Evolutionary conservation across 139 green algal species (phyloP).

Genomic region (Chlamydomonas schloesseri): DNA sequence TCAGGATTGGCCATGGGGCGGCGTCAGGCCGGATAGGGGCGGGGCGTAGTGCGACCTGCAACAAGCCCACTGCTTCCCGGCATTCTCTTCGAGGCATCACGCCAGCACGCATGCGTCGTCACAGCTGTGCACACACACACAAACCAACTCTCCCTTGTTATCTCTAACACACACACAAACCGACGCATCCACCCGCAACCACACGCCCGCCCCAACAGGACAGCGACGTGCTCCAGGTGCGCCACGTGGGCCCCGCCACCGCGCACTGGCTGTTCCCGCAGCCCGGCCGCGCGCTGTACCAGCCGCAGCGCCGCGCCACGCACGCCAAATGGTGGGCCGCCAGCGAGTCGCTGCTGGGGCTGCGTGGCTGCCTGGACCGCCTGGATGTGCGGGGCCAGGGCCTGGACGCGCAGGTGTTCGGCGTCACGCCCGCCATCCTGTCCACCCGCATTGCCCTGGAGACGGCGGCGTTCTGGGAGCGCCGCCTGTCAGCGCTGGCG

Average conservation of each 20-base stretch:
- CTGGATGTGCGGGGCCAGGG: neutral
- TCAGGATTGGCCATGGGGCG: no score
- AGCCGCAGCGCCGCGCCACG: conserved; percentile 16
- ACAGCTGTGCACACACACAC: no score
- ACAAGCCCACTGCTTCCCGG: no score
- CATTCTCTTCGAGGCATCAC: no score
- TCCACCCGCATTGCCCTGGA: neutral
- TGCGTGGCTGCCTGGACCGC: neutral
- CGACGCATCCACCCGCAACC: no score
- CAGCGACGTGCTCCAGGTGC: conserved; percentile 18
- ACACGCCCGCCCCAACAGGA: no score
- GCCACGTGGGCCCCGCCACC: neutral
- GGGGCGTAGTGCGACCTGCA: no score
- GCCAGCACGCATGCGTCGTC: no score
- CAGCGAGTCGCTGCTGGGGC: conserved; percentile 1
- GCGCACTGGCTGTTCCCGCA: conserved; percentile 19
- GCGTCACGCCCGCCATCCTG: conserved; percentile 22
- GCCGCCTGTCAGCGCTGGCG: neutral
- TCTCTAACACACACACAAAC: no score
- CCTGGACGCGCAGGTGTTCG: conserved; percentile 4
- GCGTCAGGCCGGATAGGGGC: no score
- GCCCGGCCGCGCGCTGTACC: conserved; percentile 16
- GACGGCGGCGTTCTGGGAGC: neutral
- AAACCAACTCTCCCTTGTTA: no score
- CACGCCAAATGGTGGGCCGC: conserved; percentile 5